Evolutionary conservation across 2,329 filamentous ascomycete species (phyloP), one percentile per base, ranked within the genome.

Genomic region (Fusarium palustre): DNA sequence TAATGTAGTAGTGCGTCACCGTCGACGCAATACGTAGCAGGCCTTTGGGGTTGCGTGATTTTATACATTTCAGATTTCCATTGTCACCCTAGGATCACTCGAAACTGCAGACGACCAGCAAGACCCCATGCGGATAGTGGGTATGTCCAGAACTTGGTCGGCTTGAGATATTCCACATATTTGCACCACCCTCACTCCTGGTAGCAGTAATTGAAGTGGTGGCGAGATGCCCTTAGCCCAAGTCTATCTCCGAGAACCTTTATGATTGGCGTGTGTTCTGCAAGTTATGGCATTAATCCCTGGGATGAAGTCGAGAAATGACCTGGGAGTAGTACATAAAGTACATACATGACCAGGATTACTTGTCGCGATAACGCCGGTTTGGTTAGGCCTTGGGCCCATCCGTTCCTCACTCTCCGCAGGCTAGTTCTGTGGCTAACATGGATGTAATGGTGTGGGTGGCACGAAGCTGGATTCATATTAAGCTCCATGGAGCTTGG

Each of bases 51-150:
- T 22, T 60, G 62, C 47, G 61, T 50, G 47, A 42, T 66, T 64
- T 65, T 65, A 65, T 65, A 66, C n/a, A 66, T 60, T 8, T n/a
- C 43, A 13, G 11, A 24, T 28, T 39, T 34, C 16, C 25, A 54
- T 66, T 43, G 34, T 39, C 10, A n/a, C 12, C 54, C 61, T 25
- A 45, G 36, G 59, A 39, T 41, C 24, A 49, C 34, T 65, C 34
- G 47, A 55, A 48, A 38, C 28, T 48, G 48, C 38, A 45, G 38
- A 49, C 47, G 59, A 48, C 42, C 34, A 33, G 52, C 42, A 59
- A 48, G 34, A 43, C n/a, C 55, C 54, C 59, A 55, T 55, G 61
- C 47, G 62, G 61, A 31, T 54, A 61, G 47, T 31, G 38, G 47
- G 53, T 65, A 43, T 28, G 33, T 47, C 48, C 31, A 34, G 62